Evolutionary conservation across 2,329 filamentous ascomycete species (phyloP), one percentile per base, ranked within the genome.

Genomic region (Aspergillus ibericus): DNA sequence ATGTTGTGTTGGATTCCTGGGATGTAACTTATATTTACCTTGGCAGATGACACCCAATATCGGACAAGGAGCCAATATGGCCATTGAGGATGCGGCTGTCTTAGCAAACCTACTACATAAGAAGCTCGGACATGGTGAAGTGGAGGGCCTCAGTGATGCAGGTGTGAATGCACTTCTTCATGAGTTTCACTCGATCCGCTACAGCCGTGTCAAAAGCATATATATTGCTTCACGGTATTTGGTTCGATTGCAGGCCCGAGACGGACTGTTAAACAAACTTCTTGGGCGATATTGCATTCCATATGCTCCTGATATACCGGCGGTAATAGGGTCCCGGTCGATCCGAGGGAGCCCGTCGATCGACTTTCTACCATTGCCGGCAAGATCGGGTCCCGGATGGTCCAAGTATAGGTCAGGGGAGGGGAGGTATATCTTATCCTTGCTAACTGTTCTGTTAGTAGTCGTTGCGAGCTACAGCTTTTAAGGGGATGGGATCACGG

Each of bases 41-140:
- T n/a, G 49, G 3, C 10, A 65, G 63, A 56, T 64, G 52, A 56
- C 59, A 3, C 63, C 61, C 0, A 59, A 62, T 12, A 32, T 63
- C 9, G 61, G 53, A 1, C 58, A 61, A 52, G 63, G 63, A 2
- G 63, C 53, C 7, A 64, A 61, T 42, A 47, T 40, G 2, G 62
- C 59, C 2, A 61, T 64, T 4, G 59, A 64, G 51, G 51, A 40
- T 13, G 48, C 56, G 1, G 56, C 57, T 6, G 38, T 47, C 7
- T 46, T 64, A 3, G 25, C 63, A 2, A 64, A 60, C 25, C 4
- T 9, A 5, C 54, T 56, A 1, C 35, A 35, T n/a, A 2, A 15
- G 16, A 18, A 9, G 4, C 8, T 40, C 3, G n/a, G 16, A 18
- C 10, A 5, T 16, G 16, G n/a, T 1, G 9, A n/a, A 40, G 8